Base-by-base conservation (phyloP, 108 stramenopile genomes). In the Pseudonitzschia multiseries region DNA sequence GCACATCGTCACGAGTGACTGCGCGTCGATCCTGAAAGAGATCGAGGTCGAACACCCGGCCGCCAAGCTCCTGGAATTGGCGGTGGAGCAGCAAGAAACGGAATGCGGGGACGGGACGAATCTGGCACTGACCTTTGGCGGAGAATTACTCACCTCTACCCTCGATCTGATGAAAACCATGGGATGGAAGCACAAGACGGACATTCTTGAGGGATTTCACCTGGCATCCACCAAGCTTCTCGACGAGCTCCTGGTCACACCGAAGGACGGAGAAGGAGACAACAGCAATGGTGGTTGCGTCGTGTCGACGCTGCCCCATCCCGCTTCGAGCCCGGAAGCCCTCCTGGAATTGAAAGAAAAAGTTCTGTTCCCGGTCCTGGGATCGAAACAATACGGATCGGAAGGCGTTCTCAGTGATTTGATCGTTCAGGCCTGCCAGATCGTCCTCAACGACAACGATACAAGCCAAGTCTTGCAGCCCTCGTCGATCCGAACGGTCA, bases 1-100 rank as follows among this genome's bases (percentile, higher is more conserved):
- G 81, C 97, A 97, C 70, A 96, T 97, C 65, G 99, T 99, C 24
- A 98, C 99, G 8, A 81, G 82, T 12, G 99, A 99, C 73, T 98
- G 97, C 57, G 96, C 97, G 12, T 90, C 98, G 24, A 98, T 99
- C 66, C 79, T 98, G 59, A 86, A 84, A 26, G 98, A 99, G 86
- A 78, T 99, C 53, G 97, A 98, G 72, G 93, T 99, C 33, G 87
- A 95, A 79, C 99, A 99, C 84, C 99, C 99, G 28, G 99, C 99
- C 6, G 99, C 99, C 22, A 95, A 96, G 59, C 89, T 99, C 86
- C 74, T 99, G 46, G 89, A 86, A 33, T 61, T 97, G 74, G 98
- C 99, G 1, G 87, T 90, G 50, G 78, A 96, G 76, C 92, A 91
- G 88, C 98, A 99, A 84, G 95, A 98, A 69, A 80, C 82, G 46